A percentile compares a stretch with the other conserved stretches of the same genome.
Evolutionary conservation across 768 basidiomycete genomes (phyloP).

Genomic region (Hortiboletus flavorubellus): DNA sequence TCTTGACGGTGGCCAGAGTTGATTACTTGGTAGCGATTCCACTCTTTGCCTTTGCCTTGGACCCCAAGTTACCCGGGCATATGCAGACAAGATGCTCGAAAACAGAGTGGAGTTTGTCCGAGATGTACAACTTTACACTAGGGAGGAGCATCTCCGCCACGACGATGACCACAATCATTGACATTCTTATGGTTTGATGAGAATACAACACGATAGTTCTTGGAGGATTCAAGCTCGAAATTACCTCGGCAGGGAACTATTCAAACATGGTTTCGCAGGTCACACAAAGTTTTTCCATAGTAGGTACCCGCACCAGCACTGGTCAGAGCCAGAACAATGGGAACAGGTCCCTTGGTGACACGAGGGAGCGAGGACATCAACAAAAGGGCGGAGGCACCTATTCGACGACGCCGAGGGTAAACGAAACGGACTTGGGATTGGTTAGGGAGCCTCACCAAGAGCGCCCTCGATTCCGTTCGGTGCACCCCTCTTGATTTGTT

Average conservation of each 20-base stretch:
- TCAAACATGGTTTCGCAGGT: conserved; percentile 24
- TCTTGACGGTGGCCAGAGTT: background rate
- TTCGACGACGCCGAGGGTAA: background rate
- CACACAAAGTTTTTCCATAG: conserved; percentile 60
- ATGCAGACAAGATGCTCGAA: background rate
- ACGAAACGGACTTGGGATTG: background rate
- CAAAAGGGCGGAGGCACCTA: conserved; percentile 75
- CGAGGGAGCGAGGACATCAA: conserved; percentile 74
- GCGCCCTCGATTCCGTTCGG: conserved; percentile 76
- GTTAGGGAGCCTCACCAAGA: conserved; percentile 49
- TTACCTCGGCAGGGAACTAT: background rate
- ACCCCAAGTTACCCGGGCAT: conserved; percentile 2
- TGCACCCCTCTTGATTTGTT: conserved; percentile 69
- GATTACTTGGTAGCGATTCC: background rate
- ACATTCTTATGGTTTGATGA: background rate
- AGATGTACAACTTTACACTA: conserved; percentile 16
- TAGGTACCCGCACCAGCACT: conserved; percentile 61
- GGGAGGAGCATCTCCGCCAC: background rate
- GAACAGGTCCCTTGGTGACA: conserved; percentile 70
- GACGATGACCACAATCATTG: background rate
- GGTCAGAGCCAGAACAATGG: conserved; percentile 57
- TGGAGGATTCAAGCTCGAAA: background rate
- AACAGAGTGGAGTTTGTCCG: conserved; percentile 3
- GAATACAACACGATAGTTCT: conserved; percentile 10
- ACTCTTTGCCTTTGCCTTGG: background rate